phyloP scores from a whole-genome alignment of 129 eudicot species.

The Escallonia herrerae region DNA sequence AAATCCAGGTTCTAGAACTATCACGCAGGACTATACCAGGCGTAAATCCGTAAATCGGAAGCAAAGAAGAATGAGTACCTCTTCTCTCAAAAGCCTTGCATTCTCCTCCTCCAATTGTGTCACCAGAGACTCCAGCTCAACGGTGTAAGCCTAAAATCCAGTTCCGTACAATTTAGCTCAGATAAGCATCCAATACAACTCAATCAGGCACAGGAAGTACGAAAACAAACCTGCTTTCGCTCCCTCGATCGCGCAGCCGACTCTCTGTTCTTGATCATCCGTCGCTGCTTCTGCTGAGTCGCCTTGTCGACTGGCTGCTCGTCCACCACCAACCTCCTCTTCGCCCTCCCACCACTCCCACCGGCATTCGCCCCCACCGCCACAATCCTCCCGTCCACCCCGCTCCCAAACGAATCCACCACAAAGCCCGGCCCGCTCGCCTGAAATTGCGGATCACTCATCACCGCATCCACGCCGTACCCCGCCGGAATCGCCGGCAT shows the following conservation, averaged over 20 bases:
- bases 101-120: conserved; percentile 63
- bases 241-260: conserved; percentile 12
- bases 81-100: conserved; percentile 57
- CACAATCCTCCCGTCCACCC: conserved; percentile 25
- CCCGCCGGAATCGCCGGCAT: conserved; percentile 25
- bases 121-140: conserved; percentile 64
- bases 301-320: conserved; percentile 14
- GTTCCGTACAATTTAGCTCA: neutral
- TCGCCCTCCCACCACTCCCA: neutral
- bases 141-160: conserved; percentile 48
- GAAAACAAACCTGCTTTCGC: conserved; percentile 11
- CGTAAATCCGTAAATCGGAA: neutral
- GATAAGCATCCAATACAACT: neutral
- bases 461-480: conserved; percentile 18
- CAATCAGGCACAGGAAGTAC: neutral
- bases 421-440: conserved; percentile 30
- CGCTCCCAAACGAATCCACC: conserved; percentile 39
- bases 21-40: neutral
- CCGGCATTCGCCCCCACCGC: neutral
- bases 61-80: conserved; percentile 26
- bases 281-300: neutral
- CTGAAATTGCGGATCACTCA: conserved; percentile 21
- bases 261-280: conserved; percentile 15
- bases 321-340: conserved; percentile 37
- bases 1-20: neutral